These are phyloP conservation scores for Paspalum notatum DNA, from an alignment of 176 grass and related monocot genomes.

Conservation along the genomic window DNA sequence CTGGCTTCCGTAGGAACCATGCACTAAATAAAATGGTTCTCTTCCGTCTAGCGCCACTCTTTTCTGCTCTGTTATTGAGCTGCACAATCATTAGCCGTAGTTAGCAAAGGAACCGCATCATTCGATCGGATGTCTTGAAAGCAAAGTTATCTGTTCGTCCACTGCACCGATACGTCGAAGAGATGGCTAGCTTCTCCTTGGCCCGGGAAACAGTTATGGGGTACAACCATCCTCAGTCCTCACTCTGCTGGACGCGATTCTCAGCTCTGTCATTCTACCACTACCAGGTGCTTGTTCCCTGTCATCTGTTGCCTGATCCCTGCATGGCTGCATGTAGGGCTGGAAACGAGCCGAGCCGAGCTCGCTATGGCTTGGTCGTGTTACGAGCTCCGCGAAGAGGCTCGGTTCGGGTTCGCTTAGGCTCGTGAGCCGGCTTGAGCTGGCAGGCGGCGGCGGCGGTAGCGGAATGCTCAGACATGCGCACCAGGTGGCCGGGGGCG, in stretches of 20 bases:
- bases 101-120: slow-evolving; percentile 27
- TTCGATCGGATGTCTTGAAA: slow-evolving; percentile 19
- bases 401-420: no score
- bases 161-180: neutral
- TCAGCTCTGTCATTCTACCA: no score
- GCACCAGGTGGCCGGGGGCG: no score
- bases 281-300: no score
- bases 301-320: neutral
- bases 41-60: neutral
- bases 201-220: neutral
- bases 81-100: slow-evolving; percentile 44
- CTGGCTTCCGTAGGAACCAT: neutral
- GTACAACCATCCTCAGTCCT: no score
- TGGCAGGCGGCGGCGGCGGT: no score
- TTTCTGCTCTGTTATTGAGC: slow-evolving; percentile 29
- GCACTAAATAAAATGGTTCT: neutral
- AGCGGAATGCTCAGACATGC: no score
- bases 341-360: no score
- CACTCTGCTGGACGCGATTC: neutral
- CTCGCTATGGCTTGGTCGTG: no score
- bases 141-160: slow-evolving; percentile 23
- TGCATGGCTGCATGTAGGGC: no score
- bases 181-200: neutral
- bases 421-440: no score
- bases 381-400: no score